A percentile compares a stretch with the other conserved stretches of the same genome.
phyloP scores from a whole-genome alignment of 1,284 basidiomycete genomes.

The Pisolithus thermaeus region DNA sequence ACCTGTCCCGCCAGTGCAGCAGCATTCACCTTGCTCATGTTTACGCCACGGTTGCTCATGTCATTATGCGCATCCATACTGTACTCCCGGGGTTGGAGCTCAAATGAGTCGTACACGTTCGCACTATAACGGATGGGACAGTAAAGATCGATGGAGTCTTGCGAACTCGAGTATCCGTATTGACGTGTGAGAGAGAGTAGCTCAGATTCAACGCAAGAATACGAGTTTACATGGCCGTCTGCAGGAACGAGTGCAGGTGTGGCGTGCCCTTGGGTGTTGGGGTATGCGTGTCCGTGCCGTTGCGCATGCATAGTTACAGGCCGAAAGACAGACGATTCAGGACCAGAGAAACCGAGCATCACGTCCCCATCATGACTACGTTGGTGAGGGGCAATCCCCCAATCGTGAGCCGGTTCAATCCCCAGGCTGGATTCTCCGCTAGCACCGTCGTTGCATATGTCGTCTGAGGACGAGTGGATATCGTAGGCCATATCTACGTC shows the following conservation, averaged over 20 bases:
- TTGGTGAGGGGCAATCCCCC: neutral
- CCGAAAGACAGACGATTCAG: neutral
- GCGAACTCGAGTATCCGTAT: conserved; percentile 15
- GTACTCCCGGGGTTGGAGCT: conserved; percentile 30
- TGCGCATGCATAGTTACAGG: neutral
- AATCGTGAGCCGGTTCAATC: neutral
- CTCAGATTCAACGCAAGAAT: conserved; percentile 5
- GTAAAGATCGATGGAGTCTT: conserved; percentile 16
- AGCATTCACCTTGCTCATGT: conserved; percentile 1
- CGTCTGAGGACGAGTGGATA: conserved; percentile 4
- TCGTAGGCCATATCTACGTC: conserved; percentile 16
- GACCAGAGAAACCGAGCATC: neutral
- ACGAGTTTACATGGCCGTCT: neutral
- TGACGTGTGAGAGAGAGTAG: conserved; percentile 10
- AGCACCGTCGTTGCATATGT: conserved; percentile 18
- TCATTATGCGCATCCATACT: neutral
- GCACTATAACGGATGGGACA: conserved; percentile 13
- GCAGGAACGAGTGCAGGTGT: neutral
- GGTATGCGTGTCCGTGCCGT: neutral
- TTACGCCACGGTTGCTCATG: neutral
- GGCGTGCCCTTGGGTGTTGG: neutral
- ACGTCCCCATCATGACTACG: neutral
- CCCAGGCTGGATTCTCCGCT: conserved; percentile 9
- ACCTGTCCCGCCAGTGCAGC: conserved; percentile 14
- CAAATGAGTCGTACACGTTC: conserved; percentile 26